Percentiles rank a stretch among this genome's conserved stretches.
phyloP scores from a whole-genome alignment of 306 rosid genomes.

The Fragaria iinumae region DNA sequence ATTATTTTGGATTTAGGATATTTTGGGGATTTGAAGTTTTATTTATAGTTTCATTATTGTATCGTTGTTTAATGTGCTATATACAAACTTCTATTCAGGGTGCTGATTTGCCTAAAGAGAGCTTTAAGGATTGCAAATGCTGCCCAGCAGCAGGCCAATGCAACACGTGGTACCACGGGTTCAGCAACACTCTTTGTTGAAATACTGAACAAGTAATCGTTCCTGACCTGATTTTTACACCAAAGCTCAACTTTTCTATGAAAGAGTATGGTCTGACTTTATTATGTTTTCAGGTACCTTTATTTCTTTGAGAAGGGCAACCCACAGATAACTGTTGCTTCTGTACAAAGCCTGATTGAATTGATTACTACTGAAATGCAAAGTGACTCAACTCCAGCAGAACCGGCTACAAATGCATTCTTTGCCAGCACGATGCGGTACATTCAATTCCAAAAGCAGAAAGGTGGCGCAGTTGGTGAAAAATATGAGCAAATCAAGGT shows the following conservation, averaged over 20 bases:
- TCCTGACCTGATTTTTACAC: not conserved
- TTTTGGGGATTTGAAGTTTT: not conserved
- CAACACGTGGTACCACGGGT: constrained; percentile 81
- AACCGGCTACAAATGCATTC: constrained; percentile 81
- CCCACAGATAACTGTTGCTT: constrained; percentile 73
- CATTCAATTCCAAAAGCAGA: constrained; percentile 86
- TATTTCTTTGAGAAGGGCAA: constrained; percentile 95
- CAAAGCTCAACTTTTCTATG: constrained; percentile 4
- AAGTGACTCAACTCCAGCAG: constrained; percentile 59
- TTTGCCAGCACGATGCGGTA: constrained; percentile 82
- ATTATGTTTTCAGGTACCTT: constrained; percentile 61
- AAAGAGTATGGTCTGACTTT: not conserved
- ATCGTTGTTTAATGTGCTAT: not conserved
- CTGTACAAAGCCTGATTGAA: constrained; percentile 79
- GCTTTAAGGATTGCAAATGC: constrained; percentile 91
- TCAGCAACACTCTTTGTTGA: constrained; percentile 83
- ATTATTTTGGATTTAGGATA: not conserved
- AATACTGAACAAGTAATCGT: constrained; percentile 83
- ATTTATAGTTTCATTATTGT: not conserved
- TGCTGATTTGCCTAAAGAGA: constrained; percentile 83
- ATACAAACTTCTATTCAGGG: constrained; percentile 48
- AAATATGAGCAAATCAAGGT: constrained; percentile 81
- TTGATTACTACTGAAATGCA: constrained; percentile 85
- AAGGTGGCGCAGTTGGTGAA: constrained; percentile 86
- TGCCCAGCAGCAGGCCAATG: constrained; percentile 88